Evolutionary conservation across 1,284 basidiomycete genomes (phyloP).

Genomic region (Meira nashicola): DNA sequence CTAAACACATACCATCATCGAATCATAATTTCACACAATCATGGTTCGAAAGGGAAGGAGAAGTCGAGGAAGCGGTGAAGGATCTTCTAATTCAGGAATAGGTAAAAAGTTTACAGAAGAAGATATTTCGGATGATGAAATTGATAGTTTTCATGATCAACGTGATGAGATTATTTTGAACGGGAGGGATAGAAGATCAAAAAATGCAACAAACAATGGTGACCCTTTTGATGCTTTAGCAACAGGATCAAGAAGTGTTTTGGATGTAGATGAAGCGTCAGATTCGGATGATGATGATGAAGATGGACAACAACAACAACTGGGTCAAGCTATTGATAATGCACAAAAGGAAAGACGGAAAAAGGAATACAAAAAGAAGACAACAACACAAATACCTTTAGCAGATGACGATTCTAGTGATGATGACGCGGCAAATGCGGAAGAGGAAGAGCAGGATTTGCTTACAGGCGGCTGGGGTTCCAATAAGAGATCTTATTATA

Average conservation of each 20-base stretch:
- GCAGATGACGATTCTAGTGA: conserved; percentile 20
- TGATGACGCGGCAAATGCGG: conserved; percentile 64
- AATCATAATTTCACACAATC: background rate
- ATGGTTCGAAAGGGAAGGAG: conserved; percentile 3
- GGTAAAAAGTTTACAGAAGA: conserved; percentile 9
- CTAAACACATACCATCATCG: too few relatives aligned
- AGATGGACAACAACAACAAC: conserved; percentile 21
- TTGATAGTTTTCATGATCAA: conserved; percentile 12
- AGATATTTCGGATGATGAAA: conserved; percentile 14
- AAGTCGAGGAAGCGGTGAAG: background rate
- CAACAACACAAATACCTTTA: conserved; percentile 20
- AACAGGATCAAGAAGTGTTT: conserved; percentile 34
- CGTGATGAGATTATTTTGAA: conserved; percentile 72
- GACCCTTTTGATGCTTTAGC: too few relatives aligned
- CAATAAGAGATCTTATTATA: conserved; percentile 50
- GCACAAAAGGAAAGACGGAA: conserved; percentile 6
- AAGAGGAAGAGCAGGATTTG: conserved; percentile 59
- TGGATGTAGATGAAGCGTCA: conserved; percentile 47
- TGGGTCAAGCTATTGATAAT: conserved; percentile 14
- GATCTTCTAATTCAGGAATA: background rate
- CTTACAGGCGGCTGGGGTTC: conserved; percentile 58
- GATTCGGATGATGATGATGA: conserved; percentile 26
- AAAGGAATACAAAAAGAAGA: conserved; percentile 14
- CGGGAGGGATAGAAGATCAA: too few relatives aligned
- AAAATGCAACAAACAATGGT: too few relatives aligned